Evolutionary conservation across 1,284 basidiomycete species (phyloP).

Genomic region (Trametes versicolor): DNA sequence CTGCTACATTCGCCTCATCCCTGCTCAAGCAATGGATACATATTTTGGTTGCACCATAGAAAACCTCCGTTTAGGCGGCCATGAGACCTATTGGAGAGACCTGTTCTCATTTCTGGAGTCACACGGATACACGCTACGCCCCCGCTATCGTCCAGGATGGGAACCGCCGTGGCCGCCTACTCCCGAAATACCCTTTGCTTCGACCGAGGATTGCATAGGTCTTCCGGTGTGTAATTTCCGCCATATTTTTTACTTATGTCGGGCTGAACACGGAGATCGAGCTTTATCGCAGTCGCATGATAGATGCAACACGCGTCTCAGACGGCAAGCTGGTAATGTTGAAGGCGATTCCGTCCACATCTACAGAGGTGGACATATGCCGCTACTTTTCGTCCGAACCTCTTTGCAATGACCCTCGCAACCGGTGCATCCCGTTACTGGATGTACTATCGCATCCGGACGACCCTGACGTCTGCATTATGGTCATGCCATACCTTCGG

Average conservation of each 20-base stretch:
- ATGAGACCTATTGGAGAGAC: neutral
- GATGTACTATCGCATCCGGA: constrained; percentile 37
- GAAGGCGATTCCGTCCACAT: constrained; percentile 33
- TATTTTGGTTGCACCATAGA: no score
- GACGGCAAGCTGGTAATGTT: constrained; percentile 40
- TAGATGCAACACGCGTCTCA: constrained; percentile 39
- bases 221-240: neutral
- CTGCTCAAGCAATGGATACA: no score
- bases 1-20: no score
- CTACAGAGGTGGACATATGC: constrained; percentile 31
- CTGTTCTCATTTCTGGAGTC: neutral
- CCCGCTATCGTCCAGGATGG: neutral
- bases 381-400: constrained; percentile 5
- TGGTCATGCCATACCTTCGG: constrained; percentile 46
- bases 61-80: no score
- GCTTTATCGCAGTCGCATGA: neutral
- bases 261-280: constrained; percentile 22
- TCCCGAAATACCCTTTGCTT: neutral
- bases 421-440: constrained; percentile 45
- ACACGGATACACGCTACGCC: neutral
- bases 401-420: constrained; percentile 35
- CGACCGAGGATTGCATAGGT: neutral
- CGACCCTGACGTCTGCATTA: constrained; percentile 26
- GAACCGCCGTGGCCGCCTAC: neutral
- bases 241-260: neutral